phyloP scores from a whole-genome alignment of 2,329 filamentous ascomycete species.

The Pseudonectria buxi region DNA sequence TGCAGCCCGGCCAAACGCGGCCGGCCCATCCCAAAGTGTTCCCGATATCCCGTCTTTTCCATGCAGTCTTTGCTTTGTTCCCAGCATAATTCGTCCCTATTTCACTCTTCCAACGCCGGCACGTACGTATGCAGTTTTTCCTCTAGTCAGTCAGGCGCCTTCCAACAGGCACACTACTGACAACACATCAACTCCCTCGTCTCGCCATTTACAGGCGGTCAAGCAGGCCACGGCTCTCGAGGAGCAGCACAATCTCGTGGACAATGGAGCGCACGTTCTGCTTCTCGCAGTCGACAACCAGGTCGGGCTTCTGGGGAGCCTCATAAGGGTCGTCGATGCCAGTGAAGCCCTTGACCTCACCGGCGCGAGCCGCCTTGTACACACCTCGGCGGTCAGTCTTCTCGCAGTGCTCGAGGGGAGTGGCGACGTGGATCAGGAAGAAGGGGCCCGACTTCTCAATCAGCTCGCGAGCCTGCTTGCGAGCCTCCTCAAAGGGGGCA shows the following conservation, averaged over 20 bases:
- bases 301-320: conserved; percentile 69
- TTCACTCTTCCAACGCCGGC: conserved; percentile 1
- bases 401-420: conserved; percentile 85
- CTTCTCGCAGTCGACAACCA: conserved; percentile 79
- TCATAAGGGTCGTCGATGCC: conserved; percentile 98
- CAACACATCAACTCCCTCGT: conserved; percentile 1
- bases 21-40: too few species aligned
- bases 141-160: too few species aligned
- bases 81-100: not conserved
- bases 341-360: conserved; percentile 97
- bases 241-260: conserved; percentile 89
- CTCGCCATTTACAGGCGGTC: conserved; percentile 51
- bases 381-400: conserved; percentile 91
- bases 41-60: not conserved
- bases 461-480: conserved; percentile 72
- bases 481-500: conserved; percentile 78
- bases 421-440: conserved; percentile 92
- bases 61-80: not conserved
- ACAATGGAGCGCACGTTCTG: conserved; percentile 87
- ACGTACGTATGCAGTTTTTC: not conserved
- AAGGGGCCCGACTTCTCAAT: conserved; percentile 86
- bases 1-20: not conserved
- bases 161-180: not conserved
- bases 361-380: conserved; percentile 74
- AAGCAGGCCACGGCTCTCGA: conserved; percentile 83